Conservation (phyloP, 2,329 filamentous ascomycete genomes). For the Celoporthe dispersa region DNA sequence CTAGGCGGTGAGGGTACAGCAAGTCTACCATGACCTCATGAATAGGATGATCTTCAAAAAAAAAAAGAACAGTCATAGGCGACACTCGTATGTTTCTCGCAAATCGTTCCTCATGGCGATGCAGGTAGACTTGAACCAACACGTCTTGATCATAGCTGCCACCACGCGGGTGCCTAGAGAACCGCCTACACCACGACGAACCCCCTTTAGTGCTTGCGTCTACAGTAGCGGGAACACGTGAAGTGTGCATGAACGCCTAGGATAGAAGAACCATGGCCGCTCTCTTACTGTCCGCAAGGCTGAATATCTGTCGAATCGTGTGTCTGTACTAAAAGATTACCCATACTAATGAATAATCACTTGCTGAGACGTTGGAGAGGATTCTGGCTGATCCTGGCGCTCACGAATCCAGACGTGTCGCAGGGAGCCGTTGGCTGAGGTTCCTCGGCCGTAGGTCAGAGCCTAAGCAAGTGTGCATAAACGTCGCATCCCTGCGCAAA, state of each 20-base stretch:
- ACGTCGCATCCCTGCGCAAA: neutral
- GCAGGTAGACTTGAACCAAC: neutral
- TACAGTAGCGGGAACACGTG: neutral
- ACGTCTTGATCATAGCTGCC: neutral
- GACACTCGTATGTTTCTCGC: neutral
- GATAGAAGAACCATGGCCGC: neutral
- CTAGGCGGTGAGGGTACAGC: neutral
- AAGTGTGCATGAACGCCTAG: neutral
- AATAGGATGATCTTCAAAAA: neutral
- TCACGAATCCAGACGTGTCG: neutral
- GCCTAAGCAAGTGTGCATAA: conserved; percentile 9
- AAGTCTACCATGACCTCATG: neutral
- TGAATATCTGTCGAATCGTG: neutral
- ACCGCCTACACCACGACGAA: neutral
- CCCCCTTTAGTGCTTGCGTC: neutral
- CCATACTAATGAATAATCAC: neutral
- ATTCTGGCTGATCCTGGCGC: neutral
- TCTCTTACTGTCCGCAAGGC: neutral
- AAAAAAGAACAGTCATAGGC: neutral
- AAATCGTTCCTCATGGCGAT: neutral
- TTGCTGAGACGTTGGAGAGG: neutral
- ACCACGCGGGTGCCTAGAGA: neutral
- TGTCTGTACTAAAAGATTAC: neutral
- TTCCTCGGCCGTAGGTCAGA: neutral
- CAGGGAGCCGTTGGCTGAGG: neutral